These are phyloP conservation scores for Megacollybia platyphylla DNA, from an alignment of 1,284 basidiomycete species.

Conservation along the genomic window DNA sequence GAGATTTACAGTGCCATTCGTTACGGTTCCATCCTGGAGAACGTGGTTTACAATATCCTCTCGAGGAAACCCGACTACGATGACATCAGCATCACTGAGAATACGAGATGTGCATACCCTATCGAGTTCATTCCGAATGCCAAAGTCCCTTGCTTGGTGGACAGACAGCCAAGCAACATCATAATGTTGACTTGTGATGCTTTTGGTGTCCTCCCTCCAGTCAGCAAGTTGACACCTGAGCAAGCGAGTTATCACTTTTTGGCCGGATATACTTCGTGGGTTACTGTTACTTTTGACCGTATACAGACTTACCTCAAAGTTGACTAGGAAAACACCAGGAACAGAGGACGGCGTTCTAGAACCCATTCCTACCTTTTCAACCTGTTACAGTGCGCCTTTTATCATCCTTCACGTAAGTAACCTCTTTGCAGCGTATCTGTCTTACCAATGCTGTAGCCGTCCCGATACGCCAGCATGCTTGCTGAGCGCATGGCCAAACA, in stretches of 20 bases:
- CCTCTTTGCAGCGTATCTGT: constrained; percentile 1
- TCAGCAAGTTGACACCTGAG: constrained; percentile 85
- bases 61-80: constrained; percentile 90
- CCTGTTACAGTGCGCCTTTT: constrained; percentile 98
- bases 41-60: constrained; percentile 94
- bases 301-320: not conserved
- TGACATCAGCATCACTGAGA: constrained; percentile 94
- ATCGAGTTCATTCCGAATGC: constrained; percentile 97
- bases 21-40: constrained; percentile 96
- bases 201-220: constrained; percentile 95
- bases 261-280: constrained; percentile 88
- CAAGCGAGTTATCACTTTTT: constrained; percentile 98
- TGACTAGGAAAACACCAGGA: constrained; percentile 75
- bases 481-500: constrained; percentile 88
- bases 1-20: constrained; percentile 96
- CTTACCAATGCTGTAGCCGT: constrained; percentile 47
- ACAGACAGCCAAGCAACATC: constrained; percentile 86
- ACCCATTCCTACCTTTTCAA: constrained; percentile 98
- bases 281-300: constrained; percentile 4
- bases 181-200: constrained; percentile 99
- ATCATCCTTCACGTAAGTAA: constrained; percentile 81
- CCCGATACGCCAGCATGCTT: constrained; percentile 94
- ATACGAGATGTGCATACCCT: constrained; percentile 97
- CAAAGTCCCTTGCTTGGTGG: constrained; percentile 80
- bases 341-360: constrained; percentile 98